Base-by-base conservation (phyloP, 2,329 filamentous ascomycete species). In the Cytospora chrysosperma region DNA sequence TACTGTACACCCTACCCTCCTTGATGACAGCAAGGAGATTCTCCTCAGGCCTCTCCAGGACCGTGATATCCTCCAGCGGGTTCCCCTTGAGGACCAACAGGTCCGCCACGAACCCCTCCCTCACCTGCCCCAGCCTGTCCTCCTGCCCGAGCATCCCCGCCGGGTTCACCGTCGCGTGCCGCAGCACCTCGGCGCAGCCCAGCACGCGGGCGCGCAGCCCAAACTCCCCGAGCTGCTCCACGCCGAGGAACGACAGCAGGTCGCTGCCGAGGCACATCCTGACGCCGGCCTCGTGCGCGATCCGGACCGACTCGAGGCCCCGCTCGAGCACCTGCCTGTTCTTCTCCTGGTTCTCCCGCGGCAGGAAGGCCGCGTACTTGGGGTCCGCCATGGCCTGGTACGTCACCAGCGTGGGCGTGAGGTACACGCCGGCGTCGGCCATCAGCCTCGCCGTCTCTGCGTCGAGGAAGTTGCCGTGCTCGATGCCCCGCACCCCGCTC, bases 341-440 rank as follows among this genome's bases (percentile, higher is more conserved):
- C 55, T 66, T 66, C n/a, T 54, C 58, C 32, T 26, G 55, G 51
- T 53, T 64, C 40, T 37, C 54, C 0, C 26, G 54, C 9, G 64
- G 64, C 3, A 66, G 30, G 50, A 66, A 66, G 3, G 54, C 58
- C 0, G 64, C 56, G 27, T 66, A 64, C 21, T 19, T 32, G 0
- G 62, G 74, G 0, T 74, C 74, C 4, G 74, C 73, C 34, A 75
- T 76, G 68, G 69, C 71, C 1, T 74, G 72, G 72, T 75, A 76
- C 7, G 83, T 78, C 12, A 82, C 72, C 30, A 82, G 71, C 0
- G 81, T 83, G 1, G 81, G 81, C 1, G 81, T 83, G 9, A 84
- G 69, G 68, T 76, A 82, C 2, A 76, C 75, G 0, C 73, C 76
- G 56, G 75, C 77, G 65, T 77, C 74, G 2, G 77, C 79, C 78